Evolutionary conservation across 1,284 basidiomycete species (phyloP), one percentile per base, ranked within the genome.

Genomic region (Cutaneotrichosporon sp.): DNA sequence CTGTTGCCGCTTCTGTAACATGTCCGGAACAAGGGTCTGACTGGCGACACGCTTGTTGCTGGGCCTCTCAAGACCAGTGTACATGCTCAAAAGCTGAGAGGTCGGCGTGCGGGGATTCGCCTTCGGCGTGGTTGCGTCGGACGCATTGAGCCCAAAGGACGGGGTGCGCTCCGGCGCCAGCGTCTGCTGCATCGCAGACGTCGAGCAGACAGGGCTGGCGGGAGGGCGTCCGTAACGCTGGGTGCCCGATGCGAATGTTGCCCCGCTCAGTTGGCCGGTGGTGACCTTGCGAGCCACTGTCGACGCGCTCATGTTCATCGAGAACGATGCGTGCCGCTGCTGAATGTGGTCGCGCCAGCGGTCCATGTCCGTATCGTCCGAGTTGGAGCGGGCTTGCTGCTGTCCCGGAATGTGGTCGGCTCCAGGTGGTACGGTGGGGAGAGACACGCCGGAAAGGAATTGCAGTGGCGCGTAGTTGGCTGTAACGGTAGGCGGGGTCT

Each of bases 31-130:
- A 14, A 75, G 60, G 4, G 71, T 74, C 52, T 71, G 71, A 55
- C 62, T 66, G n/a, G 74, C 67, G 24, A 71, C 48, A 17, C 74
- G 62, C 54, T 75, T 75, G 59, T 72, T 73, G 2, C 67, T 68
- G 1, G 72, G 71, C 32, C 71, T 60, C 14, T 59, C 52, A 0
- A 51, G 39, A 17, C 52, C 47, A 5, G 54, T 17, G 24, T 57
- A 34, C 50, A 62, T 59, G 11, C 33, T 49, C 17, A 34, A 26
- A 31, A 35, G 35, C 17, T 44, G 46, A 14, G 34, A 24, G 5
- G 47, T 44, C 11, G 51, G 44, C 20, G 50, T 49, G 25, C 19
- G 46, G 17, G 32, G 38, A 29, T 35, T 24, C 41, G 29, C 39
- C n/a, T 42, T 32, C 35, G 54, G 49, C 29, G 55, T 49, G 5